phyloP scores from a whole-genome alignment of 805 yeast species.

The Debaryomyces hansenii region DNA sequence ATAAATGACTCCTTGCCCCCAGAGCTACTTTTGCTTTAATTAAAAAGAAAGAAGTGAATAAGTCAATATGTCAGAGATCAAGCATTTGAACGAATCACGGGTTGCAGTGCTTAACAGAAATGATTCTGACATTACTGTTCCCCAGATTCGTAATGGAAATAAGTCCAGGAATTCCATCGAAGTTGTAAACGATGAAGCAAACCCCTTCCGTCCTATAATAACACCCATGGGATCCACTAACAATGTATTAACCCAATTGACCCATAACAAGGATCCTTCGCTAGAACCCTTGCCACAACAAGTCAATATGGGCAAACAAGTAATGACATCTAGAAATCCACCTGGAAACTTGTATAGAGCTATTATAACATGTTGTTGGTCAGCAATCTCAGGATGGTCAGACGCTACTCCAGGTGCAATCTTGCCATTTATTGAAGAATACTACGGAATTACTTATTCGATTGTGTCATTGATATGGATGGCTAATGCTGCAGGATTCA shows the following conservation, averaged over 20 bases:
- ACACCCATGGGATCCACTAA: not conserved
- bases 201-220: not conserved
- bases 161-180: not conserved
- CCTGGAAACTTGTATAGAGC: constrained; percentile 19
- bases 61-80: not conserved
- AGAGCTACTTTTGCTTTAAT: no score
- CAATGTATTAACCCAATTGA: not conserved
- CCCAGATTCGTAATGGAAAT: not conserved
- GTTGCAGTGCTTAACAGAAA: not conserved
- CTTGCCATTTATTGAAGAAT: constrained; percentile 23
- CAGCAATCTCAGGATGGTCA: constrained; percentile 18
- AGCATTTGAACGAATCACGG: not conserved
- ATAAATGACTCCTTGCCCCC: no score
- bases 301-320: constrained; percentile 8
- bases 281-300: constrained; percentile 1
- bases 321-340: constrained; percentile 36
- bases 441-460: constrained; percentile 22
- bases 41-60: no score
- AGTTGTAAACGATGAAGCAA: not conserved
- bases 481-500: constrained; percentile 26
- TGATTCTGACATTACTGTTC: not conserved
- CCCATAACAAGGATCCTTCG: not conserved
- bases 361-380: constrained; percentile 17
- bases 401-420: constrained; percentile 32
- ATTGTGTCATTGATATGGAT: constrained; percentile 29